Conservation (phyloP, 805 yeast genomes). For the Maudiozyma pseudohumilis region DNA sequence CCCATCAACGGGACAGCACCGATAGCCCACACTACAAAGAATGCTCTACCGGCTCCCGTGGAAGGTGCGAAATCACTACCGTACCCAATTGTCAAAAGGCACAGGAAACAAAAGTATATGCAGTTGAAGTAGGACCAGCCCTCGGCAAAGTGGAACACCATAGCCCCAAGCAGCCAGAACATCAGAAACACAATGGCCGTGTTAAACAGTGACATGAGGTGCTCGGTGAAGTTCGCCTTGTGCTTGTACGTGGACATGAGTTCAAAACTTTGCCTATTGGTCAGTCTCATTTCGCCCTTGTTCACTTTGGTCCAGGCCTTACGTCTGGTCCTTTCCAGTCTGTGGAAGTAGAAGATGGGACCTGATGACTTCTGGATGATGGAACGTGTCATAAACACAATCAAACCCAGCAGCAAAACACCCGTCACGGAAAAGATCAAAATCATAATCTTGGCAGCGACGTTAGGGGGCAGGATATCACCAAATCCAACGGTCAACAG, state of each 20-base stretch:
- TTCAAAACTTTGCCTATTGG: slow-evolving; percentile 42
- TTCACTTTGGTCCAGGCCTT: slow-evolving; percentile 14
- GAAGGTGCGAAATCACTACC: slow-evolving; percentile 72
- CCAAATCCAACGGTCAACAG: slow-evolving; percentile 76
- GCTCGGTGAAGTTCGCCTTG: slow-evolving; percentile 33
- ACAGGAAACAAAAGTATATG: slow-evolving; percentile 66
- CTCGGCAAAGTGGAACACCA: slow-evolving; percentile 50
- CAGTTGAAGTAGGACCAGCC: slow-evolving; percentile 63
- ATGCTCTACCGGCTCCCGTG: slow-evolving; percentile 54
- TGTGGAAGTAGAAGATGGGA: slow-evolving; percentile 58
- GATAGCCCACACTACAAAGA: slow-evolving; percentile 73
- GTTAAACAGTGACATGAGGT: slow-evolving; percentile 30
- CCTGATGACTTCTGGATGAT: slow-evolving; percentile 52
- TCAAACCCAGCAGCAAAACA: slow-evolving; percentile 61
- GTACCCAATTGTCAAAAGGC: slow-evolving; percentile 76
- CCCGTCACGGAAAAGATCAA: slow-evolving; percentile 62
- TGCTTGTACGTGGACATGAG: slow-evolving; percentile 44
- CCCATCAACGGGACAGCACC: slow-evolving; percentile 85
- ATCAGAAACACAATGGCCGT: slow-evolving; percentile 38
- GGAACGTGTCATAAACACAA: slow-evolving; percentile 58
- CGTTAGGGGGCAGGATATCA: slow-evolving; percentile 48
- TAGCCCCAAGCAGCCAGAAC: slow-evolving; percentile 69
- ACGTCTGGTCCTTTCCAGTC: slow-evolving; percentile 43
- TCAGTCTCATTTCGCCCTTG: slow-evolving; percentile 17
- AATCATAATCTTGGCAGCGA: slow-evolving; percentile 47